Conservation (phyloP, 2,329 filamentous ascomycete species). For the Arthrobotrys conoides region DNA sequence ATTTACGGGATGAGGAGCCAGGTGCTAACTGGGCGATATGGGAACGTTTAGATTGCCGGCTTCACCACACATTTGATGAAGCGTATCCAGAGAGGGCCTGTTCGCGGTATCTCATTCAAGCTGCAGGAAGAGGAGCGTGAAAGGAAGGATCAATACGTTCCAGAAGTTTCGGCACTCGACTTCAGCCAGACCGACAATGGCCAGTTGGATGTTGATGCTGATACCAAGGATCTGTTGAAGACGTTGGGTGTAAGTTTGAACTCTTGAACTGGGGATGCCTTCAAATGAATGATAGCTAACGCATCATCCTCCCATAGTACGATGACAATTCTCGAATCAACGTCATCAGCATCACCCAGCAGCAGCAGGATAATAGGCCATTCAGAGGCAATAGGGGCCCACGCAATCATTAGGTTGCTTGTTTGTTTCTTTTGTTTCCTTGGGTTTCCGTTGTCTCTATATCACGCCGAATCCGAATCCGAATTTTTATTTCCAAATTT, state of each 20-base stretch:
- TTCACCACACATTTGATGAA: slow-evolving; percentile 99
- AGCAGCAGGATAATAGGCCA: slow-evolving; percentile 72
- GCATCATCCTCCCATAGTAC: slow-evolving; percentile 76
- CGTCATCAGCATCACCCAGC: slow-evolving; percentile 89
- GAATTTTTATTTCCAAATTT: slow-evolving; percentile 54
- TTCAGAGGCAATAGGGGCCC: slow-evolving; percentile 63
- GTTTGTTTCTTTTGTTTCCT: slow-evolving; percentile 64
- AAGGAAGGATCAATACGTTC: slow-evolving; percentile 99
- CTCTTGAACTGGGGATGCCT: slow-evolving; percentile 66
- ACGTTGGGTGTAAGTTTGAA: slow-evolving; percentile 88
- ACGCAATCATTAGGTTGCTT: slow-evolving; percentile 62
- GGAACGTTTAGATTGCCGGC: slow-evolving; percentile 81
- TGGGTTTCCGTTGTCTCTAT: slow-evolving; percentile 32
- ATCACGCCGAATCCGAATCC: slow-evolving; percentile 53
- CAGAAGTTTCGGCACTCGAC: slow-evolving; percentile 98
- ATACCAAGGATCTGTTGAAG: slow-evolving; percentile 99
- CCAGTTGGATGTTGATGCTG: slow-evolving; percentile 92
- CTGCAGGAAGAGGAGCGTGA: slow-evolving; percentile 99
- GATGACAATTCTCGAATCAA: slow-evolving; percentile 93
- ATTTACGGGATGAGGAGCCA: slow-evolving; percentile 20
- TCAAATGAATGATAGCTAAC: slow-evolving; percentile 66
- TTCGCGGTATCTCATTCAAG: slow-evolving; percentile 99
- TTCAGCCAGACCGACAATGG: slow-evolving; percentile 94
- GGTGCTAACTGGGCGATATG: slow-evolving; percentile 46
- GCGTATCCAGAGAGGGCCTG: slow-evolving; percentile 98